Evolutionary conservation across 2,329 filamentous ascomycete species (phyloP), one percentile per base, ranked within the genome.

Genomic region (Chrysoporthe austroafricana): DNA sequence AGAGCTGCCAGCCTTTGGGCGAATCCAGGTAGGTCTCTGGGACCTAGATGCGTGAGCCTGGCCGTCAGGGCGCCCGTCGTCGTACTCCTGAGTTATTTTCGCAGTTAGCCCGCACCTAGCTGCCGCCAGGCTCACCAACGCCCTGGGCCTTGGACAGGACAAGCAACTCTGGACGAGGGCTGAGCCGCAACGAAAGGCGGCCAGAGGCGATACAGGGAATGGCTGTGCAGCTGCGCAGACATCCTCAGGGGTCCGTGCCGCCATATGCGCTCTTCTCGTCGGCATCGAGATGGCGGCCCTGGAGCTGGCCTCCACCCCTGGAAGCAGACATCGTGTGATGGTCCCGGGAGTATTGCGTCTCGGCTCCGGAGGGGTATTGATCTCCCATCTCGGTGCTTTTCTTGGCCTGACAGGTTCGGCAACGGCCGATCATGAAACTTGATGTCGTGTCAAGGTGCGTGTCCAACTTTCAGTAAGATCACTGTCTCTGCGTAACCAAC

Each of bases 1-100:
- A 70, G 66, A 58, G 72, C 73, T 78, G 74, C 71, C 74, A 75
- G 73, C 74, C 74, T 74, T 75, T 75, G 73, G 75, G 73, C 73
- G 71, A 77, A 59, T 73, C 71, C 74, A 73, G 73, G 71, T 72
- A 73, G 72, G 72, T 70, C 69, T 75, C 76, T 74, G 75, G 74
- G 73, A 74, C 73, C 76, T 73, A 70, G 76, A 74, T 73, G 73
- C 72, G 69, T 70, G 71, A 74, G 66, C 70, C 68, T 72, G 70
- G 67, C 67, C 68, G 69, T 72, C 69, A 70, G 69, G 72, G 71
- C 70, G 71, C 70, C 71, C 67, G 63, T 72, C 71, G 72, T 72
- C 69, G 67, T 62, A 66, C 66, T 71, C 44, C 54, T 68, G 62
- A 60, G 42, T 64, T 58, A 57, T 68, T 67, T 46, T 65, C 59